phyloP scores from a whole-genome alignment of 2,329 filamentous ascomycete species.

The Cladobotryum protrusum region DNA sequence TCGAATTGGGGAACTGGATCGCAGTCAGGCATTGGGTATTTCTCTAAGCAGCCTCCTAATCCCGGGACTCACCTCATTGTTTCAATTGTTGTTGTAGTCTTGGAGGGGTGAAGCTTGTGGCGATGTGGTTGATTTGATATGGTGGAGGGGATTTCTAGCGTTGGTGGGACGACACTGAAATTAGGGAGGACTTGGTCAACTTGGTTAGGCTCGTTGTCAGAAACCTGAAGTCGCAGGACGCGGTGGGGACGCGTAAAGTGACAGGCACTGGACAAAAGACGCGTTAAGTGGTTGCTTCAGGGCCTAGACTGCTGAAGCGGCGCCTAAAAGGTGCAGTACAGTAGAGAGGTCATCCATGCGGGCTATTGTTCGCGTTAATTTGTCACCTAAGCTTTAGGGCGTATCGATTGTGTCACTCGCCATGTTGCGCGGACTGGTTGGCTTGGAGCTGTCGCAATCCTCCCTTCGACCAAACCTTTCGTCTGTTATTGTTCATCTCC shows the following conservation, averaged over 20 bases:
- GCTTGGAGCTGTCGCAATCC: no score
- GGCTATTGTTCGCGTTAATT: neutral
- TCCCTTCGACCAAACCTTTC: no score
- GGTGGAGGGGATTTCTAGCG: constrained; percentile 10
- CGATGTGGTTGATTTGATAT: constrained; percentile 1
- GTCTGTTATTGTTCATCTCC: no score
- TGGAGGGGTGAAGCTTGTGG: neutral
- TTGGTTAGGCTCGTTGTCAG: constrained; percentile 13
- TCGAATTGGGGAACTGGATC: constrained; percentile 70
- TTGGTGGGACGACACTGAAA: constrained; percentile 12
- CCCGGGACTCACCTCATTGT: constrained; percentile 19
- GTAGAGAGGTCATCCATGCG: accelerated
- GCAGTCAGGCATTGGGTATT: constrained; percentile 10
- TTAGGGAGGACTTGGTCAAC: constrained; percentile 17
- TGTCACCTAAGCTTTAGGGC: neutral
- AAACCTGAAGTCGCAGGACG: constrained; percentile 15
- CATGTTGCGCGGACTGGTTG: no score
- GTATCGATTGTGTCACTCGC: no score
- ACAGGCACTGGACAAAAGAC: constrained; percentile 24
- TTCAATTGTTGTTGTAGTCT: neutral
- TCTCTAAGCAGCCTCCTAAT: no score
- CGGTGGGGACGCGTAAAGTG: constrained; percentile 40
- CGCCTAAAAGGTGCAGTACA: neutral
- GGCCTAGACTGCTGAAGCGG: neutral
- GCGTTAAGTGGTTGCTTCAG: constrained; percentile 30